These are phyloP conservation scores for Phaseolus lunatus DNA, from an alignment of 306 rosid genomes.

Conservation along the genomic window DNA sequence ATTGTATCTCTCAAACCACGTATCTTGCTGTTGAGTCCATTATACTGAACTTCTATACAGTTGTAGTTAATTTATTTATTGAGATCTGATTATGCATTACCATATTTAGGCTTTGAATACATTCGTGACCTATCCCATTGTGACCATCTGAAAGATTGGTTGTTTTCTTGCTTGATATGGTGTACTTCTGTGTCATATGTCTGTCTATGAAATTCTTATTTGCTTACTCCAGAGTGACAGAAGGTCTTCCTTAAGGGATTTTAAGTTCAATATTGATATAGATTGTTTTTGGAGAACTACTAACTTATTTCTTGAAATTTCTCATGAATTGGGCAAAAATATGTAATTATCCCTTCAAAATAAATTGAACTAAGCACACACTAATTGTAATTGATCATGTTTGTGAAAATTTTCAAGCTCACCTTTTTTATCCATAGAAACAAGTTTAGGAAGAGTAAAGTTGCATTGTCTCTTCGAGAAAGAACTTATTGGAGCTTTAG, in stretches of 20 bases:
- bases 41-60: not conserved
- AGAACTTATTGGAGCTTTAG: not conserved
- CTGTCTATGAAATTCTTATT: constrained; percentile 30
- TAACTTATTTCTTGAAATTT: not conserved
- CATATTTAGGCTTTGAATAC: constrained; percentile 7
- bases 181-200: constrained; percentile 26
- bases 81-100: constrained; percentile 11
- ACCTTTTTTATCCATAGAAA: not conserved
- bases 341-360: not conserved
- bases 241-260: constrained; percentile 25
- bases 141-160: constrained; percentile 20
- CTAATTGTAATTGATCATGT: constrained; percentile 11
- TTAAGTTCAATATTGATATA: not conserved
- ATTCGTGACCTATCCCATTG: constrained; percentile 13
- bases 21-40: not conserved
- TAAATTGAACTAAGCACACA: not conserved
- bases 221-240: not conserved
- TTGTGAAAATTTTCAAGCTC: constrained; percentile 5
- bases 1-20: not conserved
- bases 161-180: not conserved
- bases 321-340: not conserved
- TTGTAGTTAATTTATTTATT: constrained; percentile 6
- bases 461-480: not conserved
- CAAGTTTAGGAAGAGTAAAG: not conserved
- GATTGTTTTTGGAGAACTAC: not conserved